Base-by-base conservation (phyloP, 257 asterid species). In the Ilex aquifolium region DNA sequence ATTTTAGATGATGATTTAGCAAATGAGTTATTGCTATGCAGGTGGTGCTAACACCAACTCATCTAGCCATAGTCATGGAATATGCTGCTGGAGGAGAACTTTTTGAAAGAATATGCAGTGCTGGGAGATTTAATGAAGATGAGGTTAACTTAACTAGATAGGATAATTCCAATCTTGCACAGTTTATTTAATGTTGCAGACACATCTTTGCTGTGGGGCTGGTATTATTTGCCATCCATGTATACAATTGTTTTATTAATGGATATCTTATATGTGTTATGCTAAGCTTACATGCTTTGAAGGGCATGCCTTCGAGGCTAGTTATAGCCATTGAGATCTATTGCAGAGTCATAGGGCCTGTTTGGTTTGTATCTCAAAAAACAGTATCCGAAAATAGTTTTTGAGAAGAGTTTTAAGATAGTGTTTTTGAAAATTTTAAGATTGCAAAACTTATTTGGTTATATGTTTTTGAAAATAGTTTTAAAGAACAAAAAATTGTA, bases 1-100 rank as follows among this genome's bases (percentile, higher is more conserved):
- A 8, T 44, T 44, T 7, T 7, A 13, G 50, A 44, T 8, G 13
- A n/a, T 6, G 5, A 36, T 4, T 36, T 36, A 36, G 0, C 42
- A 36, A 36, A 36, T 36, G 5, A 36, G 27, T 21, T 1, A 21
- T 21, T 21, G 27, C 13, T 44, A 44, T 44, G 10, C 80, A 91
- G 98, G 90, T 92, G 40, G 82, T 85, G 61, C 57, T 89, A 65
- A 88, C 98, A 17, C 98, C 95, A 0, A 83, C 95, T 17, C 97
- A 92, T 79, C 82, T 92, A 29, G 98, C 97, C 64, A 92, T 92
- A 72, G 83, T 92, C 72, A 92, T 92, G 98, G 98, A 92, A 78
- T 92, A 88, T 66, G 98, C 97, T 48, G 89, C 95, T 3, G 98
- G 97, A 13, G 98, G 98, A 21, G 98, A 92, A 79, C 95, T 92